These are phyloP conservation scores for Sonneratia caseolaris DNA, from an alignment of 345 rosid species.

Conservation along the genomic window DNA sequence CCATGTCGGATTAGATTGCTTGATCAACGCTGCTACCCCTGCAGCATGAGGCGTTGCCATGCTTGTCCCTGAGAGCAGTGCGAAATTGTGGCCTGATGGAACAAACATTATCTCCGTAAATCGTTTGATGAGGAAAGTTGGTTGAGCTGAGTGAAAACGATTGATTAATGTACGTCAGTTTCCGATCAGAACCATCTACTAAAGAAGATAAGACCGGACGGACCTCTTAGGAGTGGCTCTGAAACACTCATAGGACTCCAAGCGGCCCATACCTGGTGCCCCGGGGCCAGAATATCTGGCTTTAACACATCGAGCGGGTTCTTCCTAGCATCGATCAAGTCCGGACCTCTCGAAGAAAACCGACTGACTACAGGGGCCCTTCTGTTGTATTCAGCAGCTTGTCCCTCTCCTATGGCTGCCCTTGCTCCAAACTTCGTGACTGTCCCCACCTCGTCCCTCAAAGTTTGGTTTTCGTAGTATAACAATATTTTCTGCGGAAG, in stretches of 20 bases:
- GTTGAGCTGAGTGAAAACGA: no score
- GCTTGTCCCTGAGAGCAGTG: constrained; percentile 77
- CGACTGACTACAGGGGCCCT: constrained; percentile 55
- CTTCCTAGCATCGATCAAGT: constrained; percentile 34
- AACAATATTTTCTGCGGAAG: constrained; percentile 31
- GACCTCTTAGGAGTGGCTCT: constrained; percentile 49
- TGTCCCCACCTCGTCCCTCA: constrained; percentile 28
- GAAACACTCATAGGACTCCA: constrained; percentile 74
- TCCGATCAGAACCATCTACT: neutral
- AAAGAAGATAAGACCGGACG: no score
- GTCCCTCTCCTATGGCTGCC: constrained; percentile 58
- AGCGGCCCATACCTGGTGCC: constrained; percentile 90
- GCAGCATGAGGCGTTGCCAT: constrained; percentile 80
- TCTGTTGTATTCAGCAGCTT: constrained; percentile 38
- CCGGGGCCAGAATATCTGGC: constrained; percentile 84
- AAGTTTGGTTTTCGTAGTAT: constrained; percentile 53
- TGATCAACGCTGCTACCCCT: constrained; percentile 66
- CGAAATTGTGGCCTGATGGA: constrained; percentile 50
- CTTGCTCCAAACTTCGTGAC: constrained; percentile 33
- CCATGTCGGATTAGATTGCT: constrained; percentile 64
- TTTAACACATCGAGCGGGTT: constrained; percentile 58
- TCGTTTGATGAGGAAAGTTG: no score
- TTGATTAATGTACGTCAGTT: neutral
- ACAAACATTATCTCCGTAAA: neutral
- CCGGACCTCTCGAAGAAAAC: constrained; percentile 80